Evolutionary conservation across 2,329 filamentous ascomycete genomes (phyloP), one percentile per base, ranked within the genome.

Genomic region (Aspergillus melleus): DNA sequence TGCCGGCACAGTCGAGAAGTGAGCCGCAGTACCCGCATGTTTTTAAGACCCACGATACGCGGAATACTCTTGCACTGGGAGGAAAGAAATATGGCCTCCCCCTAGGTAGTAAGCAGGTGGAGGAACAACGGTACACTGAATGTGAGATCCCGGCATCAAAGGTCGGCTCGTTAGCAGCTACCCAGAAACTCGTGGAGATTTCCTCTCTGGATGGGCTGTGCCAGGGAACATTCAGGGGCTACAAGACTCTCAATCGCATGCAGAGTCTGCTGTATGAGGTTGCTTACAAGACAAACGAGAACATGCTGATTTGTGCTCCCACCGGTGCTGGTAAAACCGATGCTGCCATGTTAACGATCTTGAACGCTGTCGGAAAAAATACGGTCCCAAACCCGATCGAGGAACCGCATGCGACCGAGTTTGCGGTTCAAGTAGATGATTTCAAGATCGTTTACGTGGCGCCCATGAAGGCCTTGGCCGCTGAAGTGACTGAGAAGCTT

Each of bases 361-460:
- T 99, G 60, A 96, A 96, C 73, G 90, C 91, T 0, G 88, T 99
- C 59, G 88, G 90, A 1, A 93, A 96, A 73, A 94, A 98, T 70
- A 85, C 91, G 24, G 81, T 84, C 0, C 94, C 95, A 0, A 92
- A 87, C 66, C 94, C 93, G 0, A 82, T 89, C 10, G 91, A 96
- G 59, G 81, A 91, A 46, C 86, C 86, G 0, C 80, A 87, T 56
- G 87, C 90, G 0, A 88, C 84, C 0, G 90, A 96, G 44, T 97
- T 97, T 71, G 85, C 85, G 1, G 90, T 96, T n/a, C 84, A 90
- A 59, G 80, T 87, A 0, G 90, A 96, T 55, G 91, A 96, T 68
- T 97, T 98, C 84, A 98, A 99, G 77, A 94, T 99, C 68, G 92
- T 99, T 58, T 99, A 99, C 68, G 95, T 99, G 46, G 95, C 96